Evolutionary conservation across 2,329 filamentous ascomycete genomes (phyloP), one percentile per base, ranked within the genome.

Genomic region (Trichoderma citrinoviride): DNA sequence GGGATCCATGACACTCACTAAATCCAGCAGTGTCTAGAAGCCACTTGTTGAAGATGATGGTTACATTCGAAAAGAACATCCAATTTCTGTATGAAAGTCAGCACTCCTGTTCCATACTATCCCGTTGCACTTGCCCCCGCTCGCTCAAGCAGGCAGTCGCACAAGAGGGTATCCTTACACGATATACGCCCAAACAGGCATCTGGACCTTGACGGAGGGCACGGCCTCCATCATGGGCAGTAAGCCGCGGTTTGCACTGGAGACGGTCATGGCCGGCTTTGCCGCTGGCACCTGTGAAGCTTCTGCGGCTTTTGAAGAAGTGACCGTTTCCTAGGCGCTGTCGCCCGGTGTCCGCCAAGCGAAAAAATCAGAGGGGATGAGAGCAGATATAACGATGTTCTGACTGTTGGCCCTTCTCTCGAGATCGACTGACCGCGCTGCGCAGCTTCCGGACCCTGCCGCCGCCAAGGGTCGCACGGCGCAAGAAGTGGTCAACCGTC

Each of bases 1-100:
- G 0, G 7, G 52, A 25, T 46, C 17, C 17, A 4, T n/a, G 14
- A 40, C 10, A 82, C 89, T 82, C 80, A 92, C 90, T 84, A 77
- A 94, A 94, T 65, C 89, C 85, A 72, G 85, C 85, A 67, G 86
- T 87, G 74, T 91, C 87, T 66, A 96, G 84, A 56, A 96, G 86
- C 86, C 90, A 93, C 81, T 96, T 96, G 83, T 96, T 96, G 83
- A 96, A 96, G 67, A 96, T 80, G 74, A 96, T 96, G 67, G 93
- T 92, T 72, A 86, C 83, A 69, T 92, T 94, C 72, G 91, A 95
- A 75, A 95, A 86, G 70, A 91, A 83, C 70, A 96, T 96, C 92
- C 92, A 96, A 73, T 86, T 85, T 62, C 83, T 85, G 55, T 21
- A 60, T 12, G 17, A 17, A 41, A 40, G 46, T 61, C n/a, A 61